Base-by-base conservation (phyloP, 148 eudicot species). In the Chenopodium quinoa region DNA sequence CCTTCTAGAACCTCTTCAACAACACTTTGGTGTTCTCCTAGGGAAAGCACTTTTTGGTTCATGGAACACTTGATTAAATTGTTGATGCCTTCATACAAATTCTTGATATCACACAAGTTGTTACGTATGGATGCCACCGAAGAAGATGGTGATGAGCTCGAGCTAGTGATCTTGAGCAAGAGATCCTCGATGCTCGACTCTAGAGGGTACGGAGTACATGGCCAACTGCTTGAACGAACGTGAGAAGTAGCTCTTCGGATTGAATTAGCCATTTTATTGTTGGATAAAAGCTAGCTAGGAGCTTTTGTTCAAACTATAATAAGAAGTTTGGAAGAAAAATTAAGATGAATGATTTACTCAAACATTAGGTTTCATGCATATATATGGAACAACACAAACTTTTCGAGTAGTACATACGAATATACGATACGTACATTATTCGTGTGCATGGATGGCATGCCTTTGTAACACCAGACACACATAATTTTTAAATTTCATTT, bases 1-100 rank as follows among this genome's bases (percentile, higher is more conserved):
- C 81, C 86, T n/a, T 86, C 84, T 76, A 88, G 62, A 23, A 84
- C 66, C 64, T 76, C 71, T 7, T 83, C 82, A 17, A 83, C 74
- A 25, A 60, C 75, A 56, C 37, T 9, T 68, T 66, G 71, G 66
- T 82, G 40, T 40, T 69, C 69, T 14, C 69, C 76, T 6, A 76
- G 69, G 48, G 76, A 76, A 56, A 75, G 85, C 6, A 66, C 31
- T 66, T 79, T 72, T 67, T 83, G 85, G 68, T 83, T 83, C 16
- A 46, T 3, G 0, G 82, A 79, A 47, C 82, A 50, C 32, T 46
- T 52, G 20, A 70, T 80, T 29, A 54, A 75, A 31, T 29, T 40
- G 17, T 69, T 67, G 11, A 75, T 29, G 20, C 71, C 44, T 67
- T 69, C 60, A 72, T 84, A 84, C 73, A 84, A 76, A 25, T 56